Base-by-base conservation (phyloP, 805 yeast species). In the Dipodascus albidus region DNA sequence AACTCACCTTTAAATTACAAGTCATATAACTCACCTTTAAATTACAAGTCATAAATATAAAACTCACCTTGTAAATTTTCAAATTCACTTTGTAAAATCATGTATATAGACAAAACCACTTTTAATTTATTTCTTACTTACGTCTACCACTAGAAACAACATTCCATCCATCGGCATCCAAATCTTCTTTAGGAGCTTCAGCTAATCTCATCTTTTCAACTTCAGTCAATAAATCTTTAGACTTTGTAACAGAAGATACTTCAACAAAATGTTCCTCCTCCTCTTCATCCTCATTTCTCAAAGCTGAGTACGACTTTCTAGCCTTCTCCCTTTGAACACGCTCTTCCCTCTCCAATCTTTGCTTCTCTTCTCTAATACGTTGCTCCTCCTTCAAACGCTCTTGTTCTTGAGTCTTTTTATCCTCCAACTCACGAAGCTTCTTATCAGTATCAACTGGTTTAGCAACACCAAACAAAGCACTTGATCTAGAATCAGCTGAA, bases 371-470 rank as follows among this genome's bases (percentile, higher is more conserved):
- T 47, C 31, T 23, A n/a, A 22, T 4, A 47, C 6, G 49, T 6
- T 15, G 23, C 49, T 50, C 57, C 15, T 35, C 53, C 49, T 58
- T 55, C 8, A 22, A n/a, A 41, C 57, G 51, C 47, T 55, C 57
- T 49, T 54, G 56, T 48, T 58, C 58, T 53, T 57, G 48, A 47
- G 51, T 47, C 49, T 55, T 51, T 48, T 55, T 51, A 53, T 75
- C 73, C 55, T 84, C 90, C 21, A 84, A 69, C 60, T 85, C 91
- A 49, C 74, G 69, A 59, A 79, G 80, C 58, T 78, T 81, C 23
- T 85, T 73, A 21, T 81, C 71, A 1, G 85, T 80, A 65, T 87
- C 96, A 3, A 87, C 91, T 1, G 96, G 96, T 67, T 80, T 85
- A 0, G 96, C 96, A 2, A 77, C 71, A 0, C 96, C 96, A 70